phyloP scores from a whole-genome alignment of 495 filamentous ascomycete species.

The Hyaloscypha bicolor region DNA sequence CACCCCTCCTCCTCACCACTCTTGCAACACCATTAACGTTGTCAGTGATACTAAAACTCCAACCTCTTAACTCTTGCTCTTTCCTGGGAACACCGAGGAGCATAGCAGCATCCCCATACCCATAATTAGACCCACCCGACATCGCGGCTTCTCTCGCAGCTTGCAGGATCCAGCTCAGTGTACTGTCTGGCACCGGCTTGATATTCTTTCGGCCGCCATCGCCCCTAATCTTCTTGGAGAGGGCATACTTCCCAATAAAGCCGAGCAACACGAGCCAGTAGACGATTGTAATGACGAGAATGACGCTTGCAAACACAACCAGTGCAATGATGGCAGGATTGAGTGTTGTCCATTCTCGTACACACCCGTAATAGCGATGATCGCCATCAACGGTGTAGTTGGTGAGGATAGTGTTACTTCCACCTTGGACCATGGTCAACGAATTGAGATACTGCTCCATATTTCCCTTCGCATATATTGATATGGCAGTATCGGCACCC shows the following conservation, averaged over 20 bases:
- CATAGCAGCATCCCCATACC: neutral
- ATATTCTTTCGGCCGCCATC: neutral
- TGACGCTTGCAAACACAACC: neutral
- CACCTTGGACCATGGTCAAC: slow-evolving; percentile 13
- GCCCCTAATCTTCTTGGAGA: neutral
- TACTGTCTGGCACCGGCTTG: slow-evolving; percentile 12
- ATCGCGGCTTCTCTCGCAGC: neutral
- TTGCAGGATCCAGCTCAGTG: slow-evolving; percentile 12
- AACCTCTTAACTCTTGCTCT: neutral
- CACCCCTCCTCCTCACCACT: neutral
- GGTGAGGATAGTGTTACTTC: neutral
- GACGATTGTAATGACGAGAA: slow-evolving; percentile 3
- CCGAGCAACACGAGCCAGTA: slow-evolving; percentile 5
- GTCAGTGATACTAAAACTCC: neutral
- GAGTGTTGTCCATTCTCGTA: neutral
- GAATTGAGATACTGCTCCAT: slow-evolving; percentile 3
- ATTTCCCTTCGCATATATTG: neutral
- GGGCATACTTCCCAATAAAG: neutral
- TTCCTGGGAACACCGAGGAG: neutral
- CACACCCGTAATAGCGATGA: neutral
- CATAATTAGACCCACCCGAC: neutral
- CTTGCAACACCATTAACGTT: neutral
- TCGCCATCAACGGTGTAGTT: neutral
- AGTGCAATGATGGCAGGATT: neutral
- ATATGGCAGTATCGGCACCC: neutral